These are phyloP conservation scores for Sextonia rubra DNA, from an alignment of 164 flowering plant species.

Conservation along the genomic window DNA sequence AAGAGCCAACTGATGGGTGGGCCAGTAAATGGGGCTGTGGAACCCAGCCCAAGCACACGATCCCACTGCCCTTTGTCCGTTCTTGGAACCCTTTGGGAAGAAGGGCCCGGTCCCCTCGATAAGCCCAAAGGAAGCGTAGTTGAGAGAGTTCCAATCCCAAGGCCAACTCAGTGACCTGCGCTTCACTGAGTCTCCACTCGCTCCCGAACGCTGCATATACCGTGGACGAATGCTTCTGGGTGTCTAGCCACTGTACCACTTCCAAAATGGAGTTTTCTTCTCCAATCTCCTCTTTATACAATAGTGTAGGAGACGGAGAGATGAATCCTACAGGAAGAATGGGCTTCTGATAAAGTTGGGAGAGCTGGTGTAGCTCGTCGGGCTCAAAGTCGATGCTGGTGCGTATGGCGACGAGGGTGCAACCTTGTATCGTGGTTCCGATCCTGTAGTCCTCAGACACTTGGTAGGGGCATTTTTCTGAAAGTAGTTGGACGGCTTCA, in stretches of 20 bases:
- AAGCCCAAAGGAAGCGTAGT: conserved; percentile 33
- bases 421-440: neutral
- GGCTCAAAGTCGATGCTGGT: conserved; percentile 11
- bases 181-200: conserved; percentile 22
- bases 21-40: conserved; percentile 33
- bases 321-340: conserved; percentile 15
- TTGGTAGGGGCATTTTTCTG: neutral
- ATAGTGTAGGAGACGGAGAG: neutral
- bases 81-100: conserved; percentile 24
- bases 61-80: conserved; percentile 18
- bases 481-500: conserved; percentile 6
- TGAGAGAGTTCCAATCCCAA: conserved; percentile 24
- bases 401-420: conserved; percentile 4
- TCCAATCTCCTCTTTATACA: neutral
- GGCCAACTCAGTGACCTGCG: conserved; percentile 31
- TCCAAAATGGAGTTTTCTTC: neutral
- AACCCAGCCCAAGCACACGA: conserved; percentile 36
- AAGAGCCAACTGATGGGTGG: conserved; percentile 38
- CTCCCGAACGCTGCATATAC: conserved; percentile 39
- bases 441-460: conserved; percentile 1
- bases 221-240: conserved; percentile 17
- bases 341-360: conserved; percentile 10
- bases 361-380: conserved; percentile 5
- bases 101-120: conserved; percentile 8
- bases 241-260: conserved; percentile 32